Conservation (phyloP, 768 basidiomycete species). For the Pleurotus salmoneostramineus region DNA sequence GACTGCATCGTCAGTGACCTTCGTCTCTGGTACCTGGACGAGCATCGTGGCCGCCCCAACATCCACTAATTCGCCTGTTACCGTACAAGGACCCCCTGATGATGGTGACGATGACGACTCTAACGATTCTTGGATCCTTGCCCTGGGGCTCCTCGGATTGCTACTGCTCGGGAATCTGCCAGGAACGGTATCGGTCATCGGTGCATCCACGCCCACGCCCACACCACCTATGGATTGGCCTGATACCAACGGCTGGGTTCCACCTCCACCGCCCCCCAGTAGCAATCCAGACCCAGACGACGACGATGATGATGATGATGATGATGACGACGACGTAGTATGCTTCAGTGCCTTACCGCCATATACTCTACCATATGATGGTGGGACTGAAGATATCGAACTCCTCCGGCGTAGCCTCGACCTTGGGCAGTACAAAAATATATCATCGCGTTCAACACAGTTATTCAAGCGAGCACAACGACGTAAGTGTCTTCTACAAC, state of each 20-base stretch:
- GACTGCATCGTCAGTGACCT: neutral
- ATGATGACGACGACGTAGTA: neutral
- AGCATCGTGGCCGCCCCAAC: neutral
- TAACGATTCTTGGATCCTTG: neutral
- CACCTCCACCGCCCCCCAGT: neutral
- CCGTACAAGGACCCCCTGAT: neutral
- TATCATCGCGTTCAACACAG: neutral
- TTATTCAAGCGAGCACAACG: neutral
- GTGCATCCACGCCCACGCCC: neutral
- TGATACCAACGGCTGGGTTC: neutral
- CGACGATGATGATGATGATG: neutral
- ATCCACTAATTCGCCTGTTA: neutral
- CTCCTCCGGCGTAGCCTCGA: neutral
- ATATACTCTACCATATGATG: neutral
- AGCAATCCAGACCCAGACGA: neutral
- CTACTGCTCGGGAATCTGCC: neutral
- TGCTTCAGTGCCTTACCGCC: constrained; percentile 2
- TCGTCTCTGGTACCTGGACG: constrained; percentile 2
- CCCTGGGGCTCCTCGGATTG: neutral
- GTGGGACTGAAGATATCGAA: neutral
- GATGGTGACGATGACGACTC: neutral
- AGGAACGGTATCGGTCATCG: neutral
- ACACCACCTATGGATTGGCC: constrained; percentile 1
- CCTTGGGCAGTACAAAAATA: neutral
- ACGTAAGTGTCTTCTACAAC: neutral